These are phyloP conservation scores for Solanum verrucosum DNA, from an alignment of 257 asterid species.

Conservation along the genomic window DNA sequence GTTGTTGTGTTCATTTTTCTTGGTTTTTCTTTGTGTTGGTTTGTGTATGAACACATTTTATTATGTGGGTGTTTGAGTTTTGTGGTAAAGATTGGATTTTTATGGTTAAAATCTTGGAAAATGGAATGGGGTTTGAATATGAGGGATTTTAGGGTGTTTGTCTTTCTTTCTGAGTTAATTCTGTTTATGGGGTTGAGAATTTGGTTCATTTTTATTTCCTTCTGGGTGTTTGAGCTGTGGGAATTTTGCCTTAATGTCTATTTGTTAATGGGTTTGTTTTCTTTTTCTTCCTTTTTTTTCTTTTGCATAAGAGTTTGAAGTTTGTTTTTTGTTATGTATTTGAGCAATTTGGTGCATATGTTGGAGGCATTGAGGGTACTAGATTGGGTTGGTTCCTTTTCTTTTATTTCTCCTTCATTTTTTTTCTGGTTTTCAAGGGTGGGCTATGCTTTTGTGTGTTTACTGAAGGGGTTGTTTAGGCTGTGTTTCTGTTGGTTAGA, in stretches of 20 bases:
- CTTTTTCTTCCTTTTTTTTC: not conserved
- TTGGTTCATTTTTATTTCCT: not conserved
- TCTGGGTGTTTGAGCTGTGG: not conserved
- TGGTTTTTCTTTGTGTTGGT: not conserved
- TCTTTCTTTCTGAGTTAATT: not conserved
- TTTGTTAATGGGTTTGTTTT: not conserved
- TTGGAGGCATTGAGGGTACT: not conserved
- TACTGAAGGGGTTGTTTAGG: not conserved
- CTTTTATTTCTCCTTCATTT: not conserved
- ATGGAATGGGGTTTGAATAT: not conserved
- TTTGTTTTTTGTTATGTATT: not conserved
- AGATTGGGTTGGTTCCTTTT: not conserved
- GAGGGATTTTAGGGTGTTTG: not conserved
- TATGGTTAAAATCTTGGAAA: not conserved
- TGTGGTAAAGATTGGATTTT: not conserved
- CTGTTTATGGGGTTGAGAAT: not conserved
- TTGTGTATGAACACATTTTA: not conserved
- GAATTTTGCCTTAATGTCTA: not conserved
- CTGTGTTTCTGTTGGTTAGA: not conserved
- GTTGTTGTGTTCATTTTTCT: not conserved
- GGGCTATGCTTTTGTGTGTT: not conserved
- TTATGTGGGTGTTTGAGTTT: not conserved
- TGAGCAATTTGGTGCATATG: not conserved
- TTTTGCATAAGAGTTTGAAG: not conserved
- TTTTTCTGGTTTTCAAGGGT: not conserved